phyloP scores from a whole-genome alignment of 352 stramenopile species.

The Phytophthora hibernalis region DNA sequence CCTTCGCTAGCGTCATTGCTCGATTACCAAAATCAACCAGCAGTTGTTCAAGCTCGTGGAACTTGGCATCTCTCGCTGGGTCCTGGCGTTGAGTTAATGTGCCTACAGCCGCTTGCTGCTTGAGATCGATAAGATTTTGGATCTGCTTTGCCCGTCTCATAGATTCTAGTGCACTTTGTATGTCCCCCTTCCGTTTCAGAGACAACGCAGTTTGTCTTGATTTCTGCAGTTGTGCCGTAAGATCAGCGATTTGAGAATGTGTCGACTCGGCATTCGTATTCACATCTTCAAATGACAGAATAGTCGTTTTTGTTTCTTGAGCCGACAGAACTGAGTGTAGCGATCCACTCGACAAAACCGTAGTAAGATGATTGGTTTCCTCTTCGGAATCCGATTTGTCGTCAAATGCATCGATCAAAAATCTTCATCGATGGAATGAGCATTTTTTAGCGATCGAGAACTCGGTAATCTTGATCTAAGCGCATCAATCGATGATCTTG shows the following conservation, averaged over 20 bases:
- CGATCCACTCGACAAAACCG: conserved; percentile 24
- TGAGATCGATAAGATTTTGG: conserved; percentile 63
- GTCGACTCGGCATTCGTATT: not conserved
- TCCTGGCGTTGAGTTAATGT: conserved; percentile 16
- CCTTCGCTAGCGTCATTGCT: conserved; percentile 56
- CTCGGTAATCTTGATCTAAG: conserved; percentile 5
- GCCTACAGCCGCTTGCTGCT: conserved; percentile 29
- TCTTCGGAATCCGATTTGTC: conserved; percentile 51
- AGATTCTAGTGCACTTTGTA: conserved; percentile 64
- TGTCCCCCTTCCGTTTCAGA: conserved; percentile 65
- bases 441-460: conserved; percentile 32
- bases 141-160: conserved; percentile 81
- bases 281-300: not conserved
- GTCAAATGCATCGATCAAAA: conserved; percentile 78
- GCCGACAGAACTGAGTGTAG: conserved; percentile 9
- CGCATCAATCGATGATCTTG: not conserved
- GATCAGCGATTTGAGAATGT: conserved; percentile 33
- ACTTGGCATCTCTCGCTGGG: conserved; percentile 34
- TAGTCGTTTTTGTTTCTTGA: conserved; percentile 7
- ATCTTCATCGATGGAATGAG: conserved; percentile 59
- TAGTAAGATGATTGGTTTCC: conserved; percentile 27
- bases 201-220: conserved; percentile 51
- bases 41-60: conserved; percentile 67
- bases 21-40: conserved; percentile 74
- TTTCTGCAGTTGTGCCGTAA: conserved; percentile 53